Conservation (phyloP, 2,329 filamentous ascomycete genomes). For the Claviceps humidiphila region DNA sequence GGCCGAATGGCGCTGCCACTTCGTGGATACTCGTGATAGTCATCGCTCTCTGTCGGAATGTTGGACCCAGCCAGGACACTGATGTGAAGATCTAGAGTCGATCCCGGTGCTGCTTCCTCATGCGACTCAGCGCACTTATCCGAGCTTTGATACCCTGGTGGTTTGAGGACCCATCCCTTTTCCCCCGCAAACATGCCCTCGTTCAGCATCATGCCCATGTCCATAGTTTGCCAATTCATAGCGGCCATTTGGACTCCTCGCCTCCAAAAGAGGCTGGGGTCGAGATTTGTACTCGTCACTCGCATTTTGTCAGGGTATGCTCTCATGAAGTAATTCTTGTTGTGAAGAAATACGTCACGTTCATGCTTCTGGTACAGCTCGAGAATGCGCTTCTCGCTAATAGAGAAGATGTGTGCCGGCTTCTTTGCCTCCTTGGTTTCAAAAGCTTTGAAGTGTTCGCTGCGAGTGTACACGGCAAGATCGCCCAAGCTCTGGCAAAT, state of each 20-base stretch:
- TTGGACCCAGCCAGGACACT: conserved; percentile 66
- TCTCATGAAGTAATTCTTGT: conserved; percentile 76
- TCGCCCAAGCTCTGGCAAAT: conserved; percentile 61
- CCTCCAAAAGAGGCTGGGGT: conserved; percentile 83
- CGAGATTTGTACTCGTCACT: conserved; percentile 84
- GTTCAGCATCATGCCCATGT: conserved; percentile 91
- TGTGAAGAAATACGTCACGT: conserved; percentile 72
- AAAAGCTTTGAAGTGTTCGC: conserved; percentile 66
- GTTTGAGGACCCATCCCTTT: conserved; percentile 76
- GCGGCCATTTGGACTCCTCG: conserved; percentile 95
- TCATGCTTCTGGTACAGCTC: conserved; percentile 46
- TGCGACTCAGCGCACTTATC: conserved; percentile 27
- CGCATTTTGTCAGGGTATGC: conserved; percentile 75
- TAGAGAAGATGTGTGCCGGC: conserved; percentile 67
- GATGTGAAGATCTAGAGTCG: conserved; percentile 53
- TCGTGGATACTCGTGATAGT: conserved; percentile 18
- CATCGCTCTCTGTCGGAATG: conserved; percentile 29
- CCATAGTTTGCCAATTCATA: conserved; percentile 92
- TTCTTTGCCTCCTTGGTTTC: conserved; percentile 47
- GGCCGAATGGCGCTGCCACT: conserved; percentile 40
- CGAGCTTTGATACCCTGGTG: conserved; percentile 52
- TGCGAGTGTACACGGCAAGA: conserved; percentile 76
- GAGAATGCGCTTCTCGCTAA: conserved; percentile 67
- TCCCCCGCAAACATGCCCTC: conserved; percentile 92
- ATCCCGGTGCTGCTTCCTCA: conserved; percentile 32